phyloP scores from a whole-genome alignment of 192 early-diverging fungal genomes.

The Chytriomyces hyalinus region DNA sequence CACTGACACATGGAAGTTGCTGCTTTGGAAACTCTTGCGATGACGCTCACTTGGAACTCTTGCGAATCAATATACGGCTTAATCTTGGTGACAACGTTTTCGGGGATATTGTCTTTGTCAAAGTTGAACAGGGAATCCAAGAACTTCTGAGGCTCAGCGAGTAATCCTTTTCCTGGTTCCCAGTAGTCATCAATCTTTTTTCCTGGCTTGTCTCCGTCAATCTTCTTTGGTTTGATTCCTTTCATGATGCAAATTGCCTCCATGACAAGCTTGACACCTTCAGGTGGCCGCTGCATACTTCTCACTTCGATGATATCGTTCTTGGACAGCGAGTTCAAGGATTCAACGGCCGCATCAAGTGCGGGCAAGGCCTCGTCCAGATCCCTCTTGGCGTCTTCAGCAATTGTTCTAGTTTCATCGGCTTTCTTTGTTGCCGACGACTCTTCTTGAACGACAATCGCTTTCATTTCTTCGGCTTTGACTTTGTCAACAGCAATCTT shows the following conservation, averaged over 20 bases:
- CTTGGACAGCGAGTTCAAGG: conserved; percentile 63
- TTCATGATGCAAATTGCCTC: conserved; percentile 73
- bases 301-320: conserved; percentile 69
- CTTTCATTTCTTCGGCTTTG: conserved; percentile 65
- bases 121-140: conserved; percentile 65
- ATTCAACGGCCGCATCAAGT: conserved; percentile 64
- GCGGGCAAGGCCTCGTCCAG: conserved; percentile 67
- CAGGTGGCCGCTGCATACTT: conserved; percentile 66
- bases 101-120: conserved; percentile 67
- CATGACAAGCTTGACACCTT: conserved; percentile 69
- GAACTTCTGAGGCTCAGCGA: conserved; percentile 66
- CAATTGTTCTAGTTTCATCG: conserved; percentile 66
- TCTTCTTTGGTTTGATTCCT: conserved; percentile 65
- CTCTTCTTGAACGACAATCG: conserved; percentile 60
- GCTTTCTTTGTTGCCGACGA: conserved; percentile 63
- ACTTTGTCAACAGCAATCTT: conserved; percentile 68
- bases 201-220: conserved; percentile 65
- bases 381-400: conserved; percentile 66
- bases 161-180: conserved; percentile 49
- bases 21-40: conserved; percentile 62
- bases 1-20: conserved; percentile 69
- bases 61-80: conserved; percentile 69
- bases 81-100: conserved; percentile 58
- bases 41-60: conserved; percentile 67
- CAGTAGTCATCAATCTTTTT: conserved; percentile 71